Evolutionary conservation across 164 flowering plant species (phyloP), one percentile per base, ranked within the genome.

Genomic region (Chimonanthus salicifolius): DNA sequence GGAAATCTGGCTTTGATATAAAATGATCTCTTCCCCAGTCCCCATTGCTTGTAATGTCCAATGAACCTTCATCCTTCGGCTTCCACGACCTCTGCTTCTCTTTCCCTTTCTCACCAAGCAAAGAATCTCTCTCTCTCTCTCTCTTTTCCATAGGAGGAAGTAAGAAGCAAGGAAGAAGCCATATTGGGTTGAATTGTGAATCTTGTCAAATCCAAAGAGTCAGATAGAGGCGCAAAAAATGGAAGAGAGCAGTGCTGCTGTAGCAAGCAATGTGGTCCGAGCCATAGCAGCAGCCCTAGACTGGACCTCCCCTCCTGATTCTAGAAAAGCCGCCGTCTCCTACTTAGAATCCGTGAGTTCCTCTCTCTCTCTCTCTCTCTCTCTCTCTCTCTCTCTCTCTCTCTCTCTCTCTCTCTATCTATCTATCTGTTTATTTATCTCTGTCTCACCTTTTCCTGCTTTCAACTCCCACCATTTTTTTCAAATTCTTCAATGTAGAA

Each of bases 281-380:
- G 99, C 96, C 65, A 90, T 91, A 49, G 79, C 74, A 46, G 90
- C 89, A 18, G 92, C 91, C 74, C 85, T 92, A 20, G 93, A 90
- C 74, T 92, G 92, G 94, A 85, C 75, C 70, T 87, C 97, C 4
- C 74, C 97, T 58, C 84, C 90, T 21, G 94, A 92, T 75, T 80
- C 86, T 47, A 87, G 96, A 74, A 85, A 82, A 44, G 85, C 93
- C 15, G 99, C 99, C 6, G 81, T 86, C 74, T 69, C 94, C 43
- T 92, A 76, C 81, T 81, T 92, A 49, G 94, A 95, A 76, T 86
- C 93, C 20, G 97, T 92, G 85, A 50, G 78, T 50, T 50, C 13
- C 13, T 51, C 15, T 51, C 13, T 0, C 13, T 9, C 58, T 51
- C 58, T 50, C 58, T 50, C 58, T 50, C 58, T 50, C 58, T 50